Evolutionary conservation across 306 rosid genomes (phyloP), one percentile per base, ranked within the genome.

Genomic region (Fragaria nilgerrensis): DNA sequence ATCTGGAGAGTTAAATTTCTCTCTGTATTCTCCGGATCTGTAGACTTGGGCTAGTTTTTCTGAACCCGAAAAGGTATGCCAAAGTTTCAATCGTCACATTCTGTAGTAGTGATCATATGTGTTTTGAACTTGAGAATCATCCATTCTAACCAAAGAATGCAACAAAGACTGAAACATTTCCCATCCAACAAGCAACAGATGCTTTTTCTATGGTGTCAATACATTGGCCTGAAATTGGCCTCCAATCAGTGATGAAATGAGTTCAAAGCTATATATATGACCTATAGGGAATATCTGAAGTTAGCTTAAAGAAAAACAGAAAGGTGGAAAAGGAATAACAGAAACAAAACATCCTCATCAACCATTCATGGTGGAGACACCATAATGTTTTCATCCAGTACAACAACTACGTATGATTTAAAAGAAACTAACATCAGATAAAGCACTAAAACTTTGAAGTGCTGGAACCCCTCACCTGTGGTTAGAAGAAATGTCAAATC

Each of bases 311-410:
- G 70, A 65, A 36, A 37, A 23, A 36, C 17, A 36, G 23, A 19
- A 6, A 36, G 23, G 47, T 65, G 70, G 70, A 36, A 32, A 36
- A 65, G 14, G 70, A 65, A 36, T 65, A 17, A 19, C 27, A 3
- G 32, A 16, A 63, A 36, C 11, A 36, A 19, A 4, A 36, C 70
- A 65, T 37, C 25, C 47, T 36, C 15, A 65, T 65, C 47, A 36
- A 65, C 47, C 47, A 65, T 36, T 19, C 47, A 65, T 65, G 70
- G 70, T 36, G 47, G 70, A 65, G 70, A 17, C 70, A 64, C 70
- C 70, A 65, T 65, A 65, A 65, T 17, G 45, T 65, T 7, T 8
- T 8, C 7, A 65, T 17, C 70, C 14, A 19, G 15, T 65, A 65
- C 70, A 65, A 17, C 47, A 65, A 65, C 47, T 36, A 14, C 8